Conservation (phyloP, 108 stramenopile genomes). For the Nitzschia sp. region DNA sequence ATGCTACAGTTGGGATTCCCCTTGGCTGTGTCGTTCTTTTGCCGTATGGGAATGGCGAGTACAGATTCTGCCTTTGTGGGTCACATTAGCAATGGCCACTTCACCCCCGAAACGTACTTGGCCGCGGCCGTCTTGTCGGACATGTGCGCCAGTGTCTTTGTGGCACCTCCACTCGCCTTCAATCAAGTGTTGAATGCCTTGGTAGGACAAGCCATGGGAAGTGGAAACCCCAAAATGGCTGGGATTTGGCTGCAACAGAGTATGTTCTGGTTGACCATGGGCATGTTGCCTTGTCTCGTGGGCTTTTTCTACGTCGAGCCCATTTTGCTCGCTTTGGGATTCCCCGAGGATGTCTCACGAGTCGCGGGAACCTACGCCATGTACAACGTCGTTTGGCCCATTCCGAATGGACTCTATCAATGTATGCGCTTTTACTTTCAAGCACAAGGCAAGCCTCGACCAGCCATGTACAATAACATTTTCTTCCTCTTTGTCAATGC, state of each 20-base stretch:
- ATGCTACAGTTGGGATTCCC: slow-evolving; percentile 37
- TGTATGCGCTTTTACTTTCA: slow-evolving; percentile 60
- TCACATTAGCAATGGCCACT: slow-evolving; percentile 30
- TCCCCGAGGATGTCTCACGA: slow-evolving; percentile 28
- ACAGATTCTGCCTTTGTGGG: slow-evolving; percentile 48
- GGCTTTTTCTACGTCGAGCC: slow-evolving; percentile 46
- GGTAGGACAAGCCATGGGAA: slow-evolving; percentile 49
- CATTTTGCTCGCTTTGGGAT: slow-evolving; percentile 28
- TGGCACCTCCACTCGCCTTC: slow-evolving; percentile 47
- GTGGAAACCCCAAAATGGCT: slow-evolving; percentile 58
- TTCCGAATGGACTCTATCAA: slow-evolving; percentile 53
- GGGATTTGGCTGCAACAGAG: slow-evolving; percentile 53
- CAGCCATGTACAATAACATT: slow-evolving; percentile 59
- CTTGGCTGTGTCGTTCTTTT: slow-evolving; percentile 43
- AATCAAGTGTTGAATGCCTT: slow-evolving; percentile 49
- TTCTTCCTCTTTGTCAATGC: slow-evolving; percentile 47
- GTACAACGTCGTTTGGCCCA: slow-evolving; percentile 52
- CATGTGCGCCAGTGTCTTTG: slow-evolving; percentile 67
- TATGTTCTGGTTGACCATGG: slow-evolving; percentile 44
- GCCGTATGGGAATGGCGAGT: slow-evolving; percentile 46
- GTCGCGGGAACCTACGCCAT: slow-evolving; percentile 51
- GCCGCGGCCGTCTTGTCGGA: slow-evolving; percentile 76
- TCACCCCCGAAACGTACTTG: slow-evolving; percentile 33
- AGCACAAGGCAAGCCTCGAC: slow-evolving; percentile 41
- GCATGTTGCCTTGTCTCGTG: slow-evolving; percentile 48